A percentile compares a stretch with the other conserved stretches of the same genome.
Conservation (phyloP, 2,329 filamentous ascomycete species). For the Microcera coccophila region DNA sequence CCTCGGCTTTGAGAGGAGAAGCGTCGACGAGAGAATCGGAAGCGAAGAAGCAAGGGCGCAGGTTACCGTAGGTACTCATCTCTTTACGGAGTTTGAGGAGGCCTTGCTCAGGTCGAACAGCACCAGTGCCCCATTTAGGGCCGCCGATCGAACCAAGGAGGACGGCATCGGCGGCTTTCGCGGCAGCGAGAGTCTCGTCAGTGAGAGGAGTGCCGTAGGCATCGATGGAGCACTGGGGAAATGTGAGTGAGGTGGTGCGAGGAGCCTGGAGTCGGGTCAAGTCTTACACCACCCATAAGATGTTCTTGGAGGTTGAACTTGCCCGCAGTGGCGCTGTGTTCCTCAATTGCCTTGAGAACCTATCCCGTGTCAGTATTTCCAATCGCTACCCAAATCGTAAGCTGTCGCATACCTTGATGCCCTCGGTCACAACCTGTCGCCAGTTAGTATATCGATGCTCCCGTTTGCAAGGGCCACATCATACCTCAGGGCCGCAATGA, state of each 20-base stretch:
- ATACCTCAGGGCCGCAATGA: conserved; percentile 83
- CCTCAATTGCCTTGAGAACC: conserved; percentile 77
- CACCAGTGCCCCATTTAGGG: conserved; percentile 90
- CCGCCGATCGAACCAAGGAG: conserved; percentile 92
- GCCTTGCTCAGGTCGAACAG: conserved; percentile 87
- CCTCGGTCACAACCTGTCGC: conserved; percentile 70
- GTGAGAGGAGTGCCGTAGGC: conserved; percentile 74
- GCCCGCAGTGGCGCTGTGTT: conserved; percentile 61
- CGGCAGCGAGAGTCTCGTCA: conserved; percentile 74
- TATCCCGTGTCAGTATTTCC: conserved; percentile 34
- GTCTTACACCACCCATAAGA: conserved; percentile 80
- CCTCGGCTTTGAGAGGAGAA: conserved; percentile 80
- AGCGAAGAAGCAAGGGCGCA: conserved; percentile 93
- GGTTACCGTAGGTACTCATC: conserved; percentile 90
- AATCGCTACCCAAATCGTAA: background rate
- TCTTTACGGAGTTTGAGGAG: conserved; percentile 89
- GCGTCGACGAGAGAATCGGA: conserved; percentile 77
- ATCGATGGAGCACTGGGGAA: conserved; percentile 76
- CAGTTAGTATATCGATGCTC: conserved; percentile 15
- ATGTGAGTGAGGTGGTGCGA: conserved; percentile 2
- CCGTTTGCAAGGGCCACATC: conserved; percentile 26
- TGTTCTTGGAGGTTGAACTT: conserved; percentile 90
- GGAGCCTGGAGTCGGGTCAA: background rate
- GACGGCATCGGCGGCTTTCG: conserved; percentile 82
- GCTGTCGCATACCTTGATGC: conserved; percentile 64